These are phyloP conservation scores for Glonium stellatum DNA, from an alignment of 495 filamentous ascomycete species.

Conservation along the genomic window DNA sequence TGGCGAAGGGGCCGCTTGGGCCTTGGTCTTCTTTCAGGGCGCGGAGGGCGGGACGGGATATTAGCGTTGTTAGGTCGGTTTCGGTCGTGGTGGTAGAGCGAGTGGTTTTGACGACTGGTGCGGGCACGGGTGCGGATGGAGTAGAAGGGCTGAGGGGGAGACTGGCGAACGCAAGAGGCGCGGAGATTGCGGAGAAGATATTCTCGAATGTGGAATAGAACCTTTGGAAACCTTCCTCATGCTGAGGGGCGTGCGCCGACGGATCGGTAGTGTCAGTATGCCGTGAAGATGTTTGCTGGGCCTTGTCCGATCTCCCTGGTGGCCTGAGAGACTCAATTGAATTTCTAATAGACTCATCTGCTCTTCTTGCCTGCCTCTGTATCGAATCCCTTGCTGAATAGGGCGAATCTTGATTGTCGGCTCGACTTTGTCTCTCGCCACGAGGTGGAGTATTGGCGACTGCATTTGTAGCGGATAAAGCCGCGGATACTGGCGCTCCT, in stretches of 20 bases:
- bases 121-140: slow-evolving; percentile 7
- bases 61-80: slow-evolving; percentile 68
- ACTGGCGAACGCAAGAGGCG: slow-evolving; percentile 84
- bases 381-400: neutral
- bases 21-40: slow-evolving; percentile 51
- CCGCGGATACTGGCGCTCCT: slow-evolving; percentile 56
- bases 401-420: neutral
- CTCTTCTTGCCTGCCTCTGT: neutral
- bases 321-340: neutral
- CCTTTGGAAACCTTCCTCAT: slow-evolving; percentile 75
- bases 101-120: slow-evolving; percentile 9
- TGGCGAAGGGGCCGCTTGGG: slow-evolving; percentile 39
- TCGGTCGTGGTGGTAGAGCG: slow-evolving; percentile 42
- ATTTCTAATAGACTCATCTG: neutral
- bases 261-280: too few species aligned
- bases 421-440: slow-evolving; percentile 19
- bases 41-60: slow-evolving; percentile 71
- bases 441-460: slow-evolving; percentile 62
- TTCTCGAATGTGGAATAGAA: slow-evolving; percentile 87
- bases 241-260: slow-evolving; percentile 21
- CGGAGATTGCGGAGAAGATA: slow-evolving; percentile 75
- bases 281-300: neutral
- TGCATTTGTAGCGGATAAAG: slow-evolving; percentile 65
- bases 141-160: slow-evolving; percentile 56
- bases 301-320: neutral